Base-by-base conservation (phyloP, 1,139 yeast genomes). In the Pichia sp. region DNA sequence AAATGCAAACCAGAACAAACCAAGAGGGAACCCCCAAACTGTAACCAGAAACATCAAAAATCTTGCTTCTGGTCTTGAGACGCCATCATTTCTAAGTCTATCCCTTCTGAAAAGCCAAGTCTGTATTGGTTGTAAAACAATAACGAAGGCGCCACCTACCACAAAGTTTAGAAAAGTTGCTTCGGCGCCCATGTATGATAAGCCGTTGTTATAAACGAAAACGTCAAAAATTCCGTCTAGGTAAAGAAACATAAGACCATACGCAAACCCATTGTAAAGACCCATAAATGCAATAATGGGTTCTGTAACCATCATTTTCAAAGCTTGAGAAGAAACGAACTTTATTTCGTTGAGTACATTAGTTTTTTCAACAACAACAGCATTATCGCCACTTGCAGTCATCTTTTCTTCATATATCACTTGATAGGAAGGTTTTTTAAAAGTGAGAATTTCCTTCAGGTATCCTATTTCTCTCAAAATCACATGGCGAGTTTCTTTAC, bases 51-150 rank as follows among this genome's bases (percentile, higher is more conserved):
- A 55, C 11, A 49, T 14, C 22, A 48, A 33, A 41, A 56, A 56
- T 46, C 60, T 51, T 23, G 55, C 56, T 41, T 69, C 74, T 3
- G 74, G 74, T 45, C 67, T 66, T 21, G 67, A 44, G 13, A 66
- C 59, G 5, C 74, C 74, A 15, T 64, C 64, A 41, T 68, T 66
- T 32, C 51, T 54, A 16, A 46, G 48, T 22, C 63, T 62, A 45
- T 64, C 55, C 19, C 46, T 47, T 19, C 46, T 49, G 46, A 66
- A 68, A 27, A 56, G 35, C 35, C 41, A 51, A 11, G 58, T 55
- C 42, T 56, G 59, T 24, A 55, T 20, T 23, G 60, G 59, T 30
- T 52, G 53, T 9, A 53, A 22, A 18, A 45, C 32, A 22, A 55
- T 24, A 24, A 54, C 54, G 32, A 53, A 44, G 3, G 42, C 32